Evolutionary conservation across 371 early-diverging fungal genomes (phyloP).

Genomic region (Mucor plumbeus): DNA sequence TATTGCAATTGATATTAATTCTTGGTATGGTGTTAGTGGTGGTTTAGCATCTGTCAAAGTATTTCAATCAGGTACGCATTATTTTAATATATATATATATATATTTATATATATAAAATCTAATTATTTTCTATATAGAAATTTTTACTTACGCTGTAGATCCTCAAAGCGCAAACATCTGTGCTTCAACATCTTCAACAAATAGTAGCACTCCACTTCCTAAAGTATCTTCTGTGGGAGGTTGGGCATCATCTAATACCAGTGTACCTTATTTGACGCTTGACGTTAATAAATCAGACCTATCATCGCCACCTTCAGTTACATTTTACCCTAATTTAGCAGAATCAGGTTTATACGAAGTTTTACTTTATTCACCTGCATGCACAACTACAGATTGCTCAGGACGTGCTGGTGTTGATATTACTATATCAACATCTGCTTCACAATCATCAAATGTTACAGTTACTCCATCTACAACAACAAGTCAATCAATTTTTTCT

Average conservation of each 20-base stretch:
- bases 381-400: constrained; percentile 58
- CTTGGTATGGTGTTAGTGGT: constrained; percentile 79
- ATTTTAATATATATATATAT: background rate
- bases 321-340: constrained; percentile 62
- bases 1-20: constrained; percentile 65
- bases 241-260: constrained; percentile 5
- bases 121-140: constrained; percentile 6
- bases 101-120: no score
- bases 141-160: constrained; percentile 36
- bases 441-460: constrained; percentile 38
- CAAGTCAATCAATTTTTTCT: constrained; percentile 42
- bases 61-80: constrained; percentile 60
- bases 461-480: constrained; percentile 26
- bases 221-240: background rate
- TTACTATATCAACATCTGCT: constrained; percentile 33
- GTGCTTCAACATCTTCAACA: background rate
- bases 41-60: constrained; percentile 73
- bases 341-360: constrained; percentile 70
- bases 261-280: constrained; percentile 10
- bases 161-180: constrained; percentile 31
- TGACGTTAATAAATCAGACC: background rate
- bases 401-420: constrained; percentile 50
- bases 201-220: background rate
- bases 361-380: constrained; percentile 64
- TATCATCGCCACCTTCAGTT: constrained; percentile 38